phyloP scores from a whole-genome alignment of 306 rosid genomes.

The Quercus glauca region DNA sequence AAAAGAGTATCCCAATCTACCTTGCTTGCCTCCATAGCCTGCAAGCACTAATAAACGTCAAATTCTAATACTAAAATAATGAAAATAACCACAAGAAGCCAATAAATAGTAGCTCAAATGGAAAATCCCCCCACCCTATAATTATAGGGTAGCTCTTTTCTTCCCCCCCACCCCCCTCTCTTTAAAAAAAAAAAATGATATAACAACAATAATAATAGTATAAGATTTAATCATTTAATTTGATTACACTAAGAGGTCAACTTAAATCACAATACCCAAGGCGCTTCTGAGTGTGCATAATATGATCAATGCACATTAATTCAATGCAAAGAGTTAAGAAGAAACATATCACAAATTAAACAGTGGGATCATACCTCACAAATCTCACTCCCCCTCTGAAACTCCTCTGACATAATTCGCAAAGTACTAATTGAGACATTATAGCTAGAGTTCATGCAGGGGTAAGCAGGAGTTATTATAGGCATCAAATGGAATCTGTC shows the following conservation, averaged over 20 bases:
- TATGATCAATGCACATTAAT: not conserved
- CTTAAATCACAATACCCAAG: not conserved
- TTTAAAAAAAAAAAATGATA: not conserved
- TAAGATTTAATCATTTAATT: not conserved
- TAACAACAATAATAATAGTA: not conserved
- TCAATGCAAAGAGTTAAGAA: constrained; percentile 4
- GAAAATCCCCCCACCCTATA: too few relatives aligned
- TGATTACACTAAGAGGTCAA: not conserved
- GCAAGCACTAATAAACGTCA: constrained; percentile 34
- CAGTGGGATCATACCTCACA: constrained; percentile 64
- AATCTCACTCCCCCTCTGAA: constrained; percentile 87
- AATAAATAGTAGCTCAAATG: too few relatives aligned
- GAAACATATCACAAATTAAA: constrained; percentile 7
- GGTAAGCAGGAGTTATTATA: constrained; percentile 98
- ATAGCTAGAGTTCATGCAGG: constrained; percentile 97
- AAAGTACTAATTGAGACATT: constrained; percentile 87
- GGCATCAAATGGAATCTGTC: constrained; percentile 92
- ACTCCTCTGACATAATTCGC: constrained; percentile 86
- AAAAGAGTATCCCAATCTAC: constrained; percentile 94
- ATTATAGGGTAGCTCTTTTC: not conserved
- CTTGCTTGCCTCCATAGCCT: constrained; percentile 81
- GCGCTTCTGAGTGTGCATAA: not conserved
- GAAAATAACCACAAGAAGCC: not conserved
- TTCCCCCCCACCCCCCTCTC: not conserved
- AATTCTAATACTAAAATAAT: not conserved